A percentile compares a stretch with the other conserved stretches of the same genome.
These are phyloP conservation scores for Colletotrichum lindemuthianum DNA, from an alignment of 2,329 filamentous ascomycete genomes.

Conservation along the genomic window DNA sequence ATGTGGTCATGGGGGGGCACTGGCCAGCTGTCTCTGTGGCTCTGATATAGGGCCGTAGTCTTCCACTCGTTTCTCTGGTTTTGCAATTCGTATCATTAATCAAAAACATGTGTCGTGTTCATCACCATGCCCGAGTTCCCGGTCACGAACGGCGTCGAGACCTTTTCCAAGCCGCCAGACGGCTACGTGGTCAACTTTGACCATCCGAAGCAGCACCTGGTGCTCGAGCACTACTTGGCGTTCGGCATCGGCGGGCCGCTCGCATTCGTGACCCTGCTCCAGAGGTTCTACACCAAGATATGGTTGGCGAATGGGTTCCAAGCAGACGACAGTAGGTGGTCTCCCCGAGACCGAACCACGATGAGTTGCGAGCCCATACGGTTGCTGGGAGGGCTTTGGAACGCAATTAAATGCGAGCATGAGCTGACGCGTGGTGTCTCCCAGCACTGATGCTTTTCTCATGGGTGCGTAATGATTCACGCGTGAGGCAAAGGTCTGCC, in stretches of 20 bases:
- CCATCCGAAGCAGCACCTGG: constrained; percentile 37
- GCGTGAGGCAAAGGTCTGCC: too few relatives aligned
- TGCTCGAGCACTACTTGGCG: constrained; percentile 38
- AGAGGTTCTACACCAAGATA: constrained; percentile 43
- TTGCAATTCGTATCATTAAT: background rate
- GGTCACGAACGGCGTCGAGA: constrained; percentile 20
- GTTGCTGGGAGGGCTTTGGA: too few relatives aligned
- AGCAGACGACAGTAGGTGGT: constrained; percentile 38
- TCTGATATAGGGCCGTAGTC: too few relatives aligned
- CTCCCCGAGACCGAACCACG: too few relatives aligned
- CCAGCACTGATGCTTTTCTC: too few relatives aligned
- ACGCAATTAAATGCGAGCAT: too few relatives aligned
- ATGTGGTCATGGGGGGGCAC: too few relatives aligned
- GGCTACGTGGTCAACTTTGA: constrained; percentile 42
- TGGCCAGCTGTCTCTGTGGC: too few relatives aligned
- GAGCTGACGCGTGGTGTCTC: too few relatives aligned
- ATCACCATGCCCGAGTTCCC: constrained; percentile 26
- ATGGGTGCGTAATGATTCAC: too few relatives aligned
- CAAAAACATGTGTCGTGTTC: background rate
- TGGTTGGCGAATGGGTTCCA: constrained; percentile 38
- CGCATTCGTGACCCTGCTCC: constrained; percentile 34
- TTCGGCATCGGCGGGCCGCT: constrained; percentile 36
- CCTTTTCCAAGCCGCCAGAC: constrained; percentile 28
- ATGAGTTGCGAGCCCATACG: too few relatives aligned
- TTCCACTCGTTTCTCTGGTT: too few relatives aligned